Conservation (phyloP, 73 alveolate genomes). For the Urostyla sp. region DNA sequence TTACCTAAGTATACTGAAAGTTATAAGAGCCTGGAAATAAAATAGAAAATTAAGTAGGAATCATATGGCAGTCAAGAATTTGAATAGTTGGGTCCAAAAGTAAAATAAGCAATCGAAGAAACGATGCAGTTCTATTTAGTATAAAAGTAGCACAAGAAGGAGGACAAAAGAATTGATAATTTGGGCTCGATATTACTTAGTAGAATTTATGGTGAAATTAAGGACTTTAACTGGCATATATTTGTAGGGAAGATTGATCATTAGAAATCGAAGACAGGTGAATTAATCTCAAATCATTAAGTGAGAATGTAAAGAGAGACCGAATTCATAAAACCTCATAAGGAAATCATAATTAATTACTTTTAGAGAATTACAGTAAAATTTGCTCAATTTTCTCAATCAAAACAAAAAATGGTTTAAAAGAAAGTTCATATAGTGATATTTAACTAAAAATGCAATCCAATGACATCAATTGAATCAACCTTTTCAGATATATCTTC, state of each 20-base stretch:
- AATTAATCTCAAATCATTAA: constrained; percentile 11
- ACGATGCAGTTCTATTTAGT: not conserved
- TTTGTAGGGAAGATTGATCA: constrained; percentile 5
- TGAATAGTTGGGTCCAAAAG: not conserved
- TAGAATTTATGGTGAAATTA: not conserved
- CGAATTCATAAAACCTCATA: constrained; percentile 5
- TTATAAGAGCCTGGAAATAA: not conserved
- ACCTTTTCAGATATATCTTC: not conserved
- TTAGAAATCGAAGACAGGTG: not conserved
- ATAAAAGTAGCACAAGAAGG: not conserved
- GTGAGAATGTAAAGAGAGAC: not conserved
- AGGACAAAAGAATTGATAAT: constrained; percentile 17
- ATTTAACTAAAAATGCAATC: constrained; percentile 15
- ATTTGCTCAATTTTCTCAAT: too few species aligned
- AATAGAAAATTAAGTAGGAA: not conserved
- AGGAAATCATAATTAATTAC: not conserved
- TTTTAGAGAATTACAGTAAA: constrained; percentile 10
- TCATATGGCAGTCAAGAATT: not conserved
- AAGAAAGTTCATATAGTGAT: constrained; percentile 7
- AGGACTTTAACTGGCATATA: constrained; percentile 15
- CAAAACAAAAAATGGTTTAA: not conserved
- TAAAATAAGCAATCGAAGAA: not conserved
- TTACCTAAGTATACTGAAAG: not conserved
- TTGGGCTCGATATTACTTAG: constrained; percentile 10
- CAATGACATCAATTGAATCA: constrained; percentile 4